Evolutionary conservation across 176 grass and related monocot genomes (phyloP).

Genomic region (Triticum aestivum): DNA sequence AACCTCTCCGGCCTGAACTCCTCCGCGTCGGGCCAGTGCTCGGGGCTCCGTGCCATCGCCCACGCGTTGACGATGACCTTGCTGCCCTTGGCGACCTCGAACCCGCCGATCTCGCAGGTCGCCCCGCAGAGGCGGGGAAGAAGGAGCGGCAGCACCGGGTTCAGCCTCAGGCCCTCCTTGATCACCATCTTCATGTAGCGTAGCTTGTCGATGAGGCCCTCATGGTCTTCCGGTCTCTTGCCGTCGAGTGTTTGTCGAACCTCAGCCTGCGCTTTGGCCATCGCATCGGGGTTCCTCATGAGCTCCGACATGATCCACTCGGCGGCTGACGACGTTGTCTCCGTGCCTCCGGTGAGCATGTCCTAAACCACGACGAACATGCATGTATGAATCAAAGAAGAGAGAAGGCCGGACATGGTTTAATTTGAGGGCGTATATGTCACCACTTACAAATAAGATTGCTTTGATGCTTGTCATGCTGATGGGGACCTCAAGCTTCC

Average conservation of each 20-base stretch:
- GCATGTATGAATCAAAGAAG: background rate
- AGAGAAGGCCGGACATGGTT: background rate
- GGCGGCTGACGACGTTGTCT: background rate
- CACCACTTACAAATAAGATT: background rate
- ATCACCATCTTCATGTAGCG: background rate
- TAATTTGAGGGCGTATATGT: background rate
- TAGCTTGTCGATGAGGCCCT: background rate
- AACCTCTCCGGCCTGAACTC: background rate
- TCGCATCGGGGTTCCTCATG: background rate
- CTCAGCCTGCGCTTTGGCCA: slow-evolving; percentile 33
- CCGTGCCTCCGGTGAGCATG: background rate
- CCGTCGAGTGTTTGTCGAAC: background rate
- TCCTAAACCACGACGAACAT: background rate
- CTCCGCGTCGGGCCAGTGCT: background rate
- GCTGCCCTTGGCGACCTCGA: background rate
- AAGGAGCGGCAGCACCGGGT: background rate
- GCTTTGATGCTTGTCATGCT: background rate
- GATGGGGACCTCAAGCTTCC: background rate
- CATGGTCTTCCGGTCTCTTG: background rate
- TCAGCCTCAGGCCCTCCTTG: background rate
- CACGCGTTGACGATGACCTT: slow-evolving; percentile 32
- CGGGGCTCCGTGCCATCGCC: slow-evolving; percentile 8
- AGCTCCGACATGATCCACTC: background rate
- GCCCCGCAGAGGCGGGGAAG: slow-evolving; percentile 15
- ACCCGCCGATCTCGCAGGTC: background rate